Evolutionary conservation across 2,329 filamentous ascomycete genomes (phyloP), one percentile per base, ranked within the genome.

Genomic region (Fusarium sarcochroum): DNA sequence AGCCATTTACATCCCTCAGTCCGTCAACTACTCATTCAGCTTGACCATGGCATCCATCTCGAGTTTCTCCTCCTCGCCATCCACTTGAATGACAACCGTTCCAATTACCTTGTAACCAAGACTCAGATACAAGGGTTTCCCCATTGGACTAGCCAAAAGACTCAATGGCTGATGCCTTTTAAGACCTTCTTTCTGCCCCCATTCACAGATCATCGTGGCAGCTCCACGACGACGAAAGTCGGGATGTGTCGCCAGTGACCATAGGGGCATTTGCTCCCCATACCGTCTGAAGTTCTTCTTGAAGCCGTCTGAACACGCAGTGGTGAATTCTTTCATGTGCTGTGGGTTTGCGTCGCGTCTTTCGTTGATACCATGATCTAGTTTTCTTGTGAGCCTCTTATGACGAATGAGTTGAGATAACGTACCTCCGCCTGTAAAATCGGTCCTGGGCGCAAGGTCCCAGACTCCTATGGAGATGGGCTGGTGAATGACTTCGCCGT

Each of bases 291-390:
- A 55, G 15, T 55, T 18, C 9, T 38, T 27, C 7, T 56, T 49
- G 2, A 62, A 18, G 14, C 45, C 37, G 0, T 2, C 14, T 11
- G 51, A 30, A 1, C 34, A 20, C 0, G 18, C 4, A 2, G 18
- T 21, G 9, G 40, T 18, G 6, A 60, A 60, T 6, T 3, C 20
- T 15, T 27, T 4, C 55, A 66, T 56, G 7, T 52, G 61, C 1
- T 45, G 21, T 1, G 46, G 46, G 21, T 56, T 65, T 7, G 41
- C 55, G 7, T 56, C 55, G 18, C 30, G 40, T 18, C 54, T 38
- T n/a, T 59, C 54, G 14, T 65, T 30, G 3, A 60, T 40, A 1
- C 54, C 63, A 5, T 58, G 63, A 9, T 65, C 49, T 66, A 20
- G 14, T 18, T 13, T 10, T 1, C 7, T 17, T 18, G 18, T 56